Evolutionary conservation across 768 basidiomycete species (phyloP), one percentile per base, ranked within the genome.

Genomic region (Suillus ampliporus): DNA sequence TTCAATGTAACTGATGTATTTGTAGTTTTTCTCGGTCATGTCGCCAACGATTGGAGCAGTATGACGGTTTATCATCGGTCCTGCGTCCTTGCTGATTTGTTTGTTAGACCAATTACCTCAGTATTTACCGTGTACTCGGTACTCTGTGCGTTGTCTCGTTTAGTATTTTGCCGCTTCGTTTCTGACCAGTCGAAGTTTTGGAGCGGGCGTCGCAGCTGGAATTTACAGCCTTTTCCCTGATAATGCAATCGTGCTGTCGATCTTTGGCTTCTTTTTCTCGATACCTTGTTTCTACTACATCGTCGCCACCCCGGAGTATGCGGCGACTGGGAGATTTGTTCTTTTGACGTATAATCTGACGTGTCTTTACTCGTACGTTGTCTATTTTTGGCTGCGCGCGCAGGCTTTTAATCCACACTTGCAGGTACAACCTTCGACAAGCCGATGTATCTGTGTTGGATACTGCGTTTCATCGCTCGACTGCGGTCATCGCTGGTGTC

Each of bases 271-370:
- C 73, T 78, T 95, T 66, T 94, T 91, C 71, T 95, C 95, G 0
- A 79, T 97, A 9, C 97, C 97, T 19, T 98, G 97, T 74, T 99
- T 97, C 78, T 95, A 92, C 76, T 89, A 88, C 71, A 91, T 95
- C 65, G 85, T 97, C 40, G 84, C 87, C 0, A 87, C 86, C 63
- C 94, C 95, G 0, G 80, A 87, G 67, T 91, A 91, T 68, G 85
- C 89, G 7, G 86, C 89, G 38, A 85, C 89, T 0, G 89, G 89
- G 8, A 84, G 93, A 40, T 94, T 95, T 74, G 88, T 93, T 10
- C 82, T 95, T 47, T 79, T 95, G 64, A 92, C 94, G 7, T 94
- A 97, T 75, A 98, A 97, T 69, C 76, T 99, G 65, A 95, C 94
- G 5, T 95, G 90, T 67, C 77, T 87, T 14, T 88, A 83, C 64